Percentiles rank a stretch among this genome's conserved stretches.
Conservation (phyloP, 768 basidiomycete genomes). For the Lactifluus volemus region DNA sequence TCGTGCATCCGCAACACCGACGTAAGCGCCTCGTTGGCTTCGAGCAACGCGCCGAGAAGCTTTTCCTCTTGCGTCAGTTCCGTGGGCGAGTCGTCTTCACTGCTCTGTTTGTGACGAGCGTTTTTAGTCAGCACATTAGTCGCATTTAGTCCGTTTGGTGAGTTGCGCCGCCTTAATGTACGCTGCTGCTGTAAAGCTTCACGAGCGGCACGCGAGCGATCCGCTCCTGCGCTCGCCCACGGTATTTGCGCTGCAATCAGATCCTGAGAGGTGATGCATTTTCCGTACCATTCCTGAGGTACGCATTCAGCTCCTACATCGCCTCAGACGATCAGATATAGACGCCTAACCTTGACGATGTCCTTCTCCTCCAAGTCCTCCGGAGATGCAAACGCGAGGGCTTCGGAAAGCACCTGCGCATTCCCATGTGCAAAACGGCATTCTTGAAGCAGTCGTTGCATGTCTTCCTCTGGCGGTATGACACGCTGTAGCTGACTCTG, state of each 20-base stretch:
- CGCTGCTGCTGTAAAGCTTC: conserved; percentile 15
- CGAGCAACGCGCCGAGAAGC: conserved; percentile 62
- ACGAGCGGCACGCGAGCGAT: conserved; percentile 43
- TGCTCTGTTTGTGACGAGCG: not conserved
- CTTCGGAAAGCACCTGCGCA: conserved; percentile 62
- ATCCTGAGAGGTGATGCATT: conserved; percentile 77
- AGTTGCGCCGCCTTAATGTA: conserved; percentile 2
- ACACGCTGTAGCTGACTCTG: conserved; percentile 27
- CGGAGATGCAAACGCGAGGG: conserved; percentile 59
- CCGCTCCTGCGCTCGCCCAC: conserved; percentile 82
- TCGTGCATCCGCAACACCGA: conserved; percentile 67
- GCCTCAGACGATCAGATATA: not conserved
- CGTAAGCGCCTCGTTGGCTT: conserved; percentile 62
- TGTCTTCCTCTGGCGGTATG: conserved; percentile 78
- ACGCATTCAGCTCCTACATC: not conserved
- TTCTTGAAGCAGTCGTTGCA: conserved; percentile 73
- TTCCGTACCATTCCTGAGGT: conserved; percentile 71
- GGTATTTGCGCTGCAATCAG: conserved; percentile 81
- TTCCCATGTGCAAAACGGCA: conserved; percentile 80
- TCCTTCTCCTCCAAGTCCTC: conserved; percentile 54
- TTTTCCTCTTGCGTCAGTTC: conserved; percentile 65
- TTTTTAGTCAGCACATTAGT: not conserved
- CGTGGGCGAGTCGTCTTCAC: conserved; percentile 22
- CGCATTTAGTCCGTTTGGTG: conserved; percentile 4
- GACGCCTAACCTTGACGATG: conserved; percentile 54